Percentiles rank a stretch among this genome's conserved stretches.
phyloP scores from a whole-genome alignment of 2,329 filamentous ascomycete species.

The Talaromyces albobiverticillius region DNA sequence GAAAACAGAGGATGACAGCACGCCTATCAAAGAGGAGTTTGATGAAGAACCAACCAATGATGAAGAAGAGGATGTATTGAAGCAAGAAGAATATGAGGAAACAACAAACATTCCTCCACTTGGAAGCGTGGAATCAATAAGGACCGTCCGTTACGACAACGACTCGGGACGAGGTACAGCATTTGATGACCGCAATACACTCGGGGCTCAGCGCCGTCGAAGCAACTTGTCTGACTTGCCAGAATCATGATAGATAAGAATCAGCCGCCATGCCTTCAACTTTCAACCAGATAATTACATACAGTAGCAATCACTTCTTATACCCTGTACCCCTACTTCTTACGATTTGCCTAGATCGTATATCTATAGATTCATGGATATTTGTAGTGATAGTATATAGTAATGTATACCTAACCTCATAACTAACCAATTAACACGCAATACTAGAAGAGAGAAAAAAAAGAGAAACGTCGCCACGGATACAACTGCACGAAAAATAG shows the following conservation, averaged over 20 bases:
- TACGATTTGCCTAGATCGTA: no score
- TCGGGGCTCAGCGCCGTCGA: constrained; percentile 32
- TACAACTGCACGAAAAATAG: not conserved
- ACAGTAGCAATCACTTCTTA: no score
- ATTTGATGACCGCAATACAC: constrained; percentile 30
- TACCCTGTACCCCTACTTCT: no score
- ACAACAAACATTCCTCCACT: constrained; percentile 21
- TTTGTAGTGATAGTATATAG: no score
- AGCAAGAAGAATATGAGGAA: constrained; percentile 29
- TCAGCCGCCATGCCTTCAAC: not conserved
- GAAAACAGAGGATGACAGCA: constrained; percentile 4
- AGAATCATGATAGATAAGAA: constrained; percentile 3
- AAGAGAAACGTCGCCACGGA: not conserved
- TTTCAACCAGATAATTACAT: no score
- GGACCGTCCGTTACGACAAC: constrained; percentile 3
- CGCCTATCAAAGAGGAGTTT: constrained; percentile 8
- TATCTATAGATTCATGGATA: no score
- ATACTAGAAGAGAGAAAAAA: not conserved
- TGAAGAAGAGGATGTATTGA: constrained; percentile 19
- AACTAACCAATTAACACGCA: not conserved
- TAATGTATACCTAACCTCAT: no score
- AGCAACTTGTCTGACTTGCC: constrained; percentile 22
- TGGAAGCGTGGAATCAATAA: constrained; percentile 18
- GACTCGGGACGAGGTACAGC: constrained; percentile 57
- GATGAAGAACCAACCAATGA: constrained; percentile 27